These are phyloP conservation scores for Orbilia brochopaga DNA, from an alignment of 2,329 filamentous ascomycete species.

Conservation along the genomic window DNA sequence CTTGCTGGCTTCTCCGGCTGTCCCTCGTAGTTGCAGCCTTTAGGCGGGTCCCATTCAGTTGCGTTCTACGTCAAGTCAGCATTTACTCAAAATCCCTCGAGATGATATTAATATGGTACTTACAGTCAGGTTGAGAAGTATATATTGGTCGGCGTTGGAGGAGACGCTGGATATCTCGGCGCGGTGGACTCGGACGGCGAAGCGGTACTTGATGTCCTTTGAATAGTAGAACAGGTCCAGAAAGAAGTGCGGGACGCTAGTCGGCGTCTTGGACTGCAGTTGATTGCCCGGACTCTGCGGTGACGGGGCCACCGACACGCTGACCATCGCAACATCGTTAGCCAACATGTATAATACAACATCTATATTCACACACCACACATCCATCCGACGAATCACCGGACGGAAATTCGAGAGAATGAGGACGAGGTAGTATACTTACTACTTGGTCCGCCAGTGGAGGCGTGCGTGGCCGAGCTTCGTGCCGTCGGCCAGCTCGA, in stretches of 20 bases:
- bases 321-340: background rate
- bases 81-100: background rate
- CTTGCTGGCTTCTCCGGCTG: slow-evolving; percentile 13
- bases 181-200: slow-evolving; percentile 10
- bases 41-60: slow-evolving; percentile 13
- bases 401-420: no score
- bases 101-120: background rate
- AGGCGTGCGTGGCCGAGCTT: background rate
- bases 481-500: slow-evolving; percentile 4
- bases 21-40: slow-evolving; percentile 5
- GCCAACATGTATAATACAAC: background rate
- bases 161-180: background rate
- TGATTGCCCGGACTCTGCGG: background rate
- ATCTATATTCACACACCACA: background rate
- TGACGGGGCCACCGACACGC: background rate
- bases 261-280: background rate
- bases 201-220: slow-evolving; percentile 3
- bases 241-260: slow-evolving; percentile 3
- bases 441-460: slow-evolving; percentile 26
- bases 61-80: slow-evolving; percentile 2
- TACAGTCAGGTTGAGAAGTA: slow-evolving; percentile 11
- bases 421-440: slow-evolving; percentile 1
- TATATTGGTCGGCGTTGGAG: no score
- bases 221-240: slow-evolving; percentile 17
- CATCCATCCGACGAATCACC: no score